Evolutionary conservation across 2,329 filamentous ascomycete species (phyloP).

Genomic region (Meredithiella fracta): DNA sequence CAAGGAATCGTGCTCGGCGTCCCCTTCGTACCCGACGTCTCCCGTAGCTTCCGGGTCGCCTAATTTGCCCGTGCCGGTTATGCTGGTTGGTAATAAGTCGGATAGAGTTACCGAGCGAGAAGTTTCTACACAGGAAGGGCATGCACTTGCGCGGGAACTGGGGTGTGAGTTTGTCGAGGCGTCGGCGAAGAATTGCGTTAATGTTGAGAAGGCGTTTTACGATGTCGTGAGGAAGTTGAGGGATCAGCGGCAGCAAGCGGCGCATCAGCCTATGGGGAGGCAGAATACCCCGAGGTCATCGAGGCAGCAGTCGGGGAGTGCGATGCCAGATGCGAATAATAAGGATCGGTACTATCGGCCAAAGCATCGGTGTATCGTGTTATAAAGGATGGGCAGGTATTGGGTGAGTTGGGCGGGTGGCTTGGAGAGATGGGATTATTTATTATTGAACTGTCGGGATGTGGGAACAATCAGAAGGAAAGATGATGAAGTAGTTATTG

Average conservation of each 20-base stretch:
- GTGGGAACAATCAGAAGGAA: too few species aligned
- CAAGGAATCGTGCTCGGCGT: slow-evolving; percentile 72
- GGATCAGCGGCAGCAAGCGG: slow-evolving; percentile 52
- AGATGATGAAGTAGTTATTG: too few species aligned
- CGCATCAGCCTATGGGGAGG: slow-evolving; percentile 21
- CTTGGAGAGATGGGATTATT: too few species aligned
- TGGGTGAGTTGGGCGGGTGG: background rate
- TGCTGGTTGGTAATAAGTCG: slow-evolving; percentile 98
- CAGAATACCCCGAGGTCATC: slow-evolving; percentile 19
- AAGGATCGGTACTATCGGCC: slow-evolving; percentile 19
- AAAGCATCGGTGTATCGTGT: slow-evolving; percentile 24
- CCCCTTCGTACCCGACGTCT: slow-evolving; percentile 61
- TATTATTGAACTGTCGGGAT: too few species aligned
- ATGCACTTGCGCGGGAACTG: slow-evolving; percentile 75
- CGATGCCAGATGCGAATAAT: slow-evolving; percentile 16
- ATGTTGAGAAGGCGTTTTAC: slow-evolving; percentile 96
- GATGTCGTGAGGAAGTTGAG: slow-evolving; percentile 87
- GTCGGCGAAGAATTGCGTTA: slow-evolving; percentile 94
- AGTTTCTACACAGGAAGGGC: slow-evolving; percentile 90
- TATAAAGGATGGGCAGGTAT: slow-evolving; percentile 21
- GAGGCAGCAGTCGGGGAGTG: slow-evolving; percentile 15
- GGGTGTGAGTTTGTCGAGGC: slow-evolving; percentile 95
- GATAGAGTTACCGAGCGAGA: slow-evolving; percentile 91
- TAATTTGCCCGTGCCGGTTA: slow-evolving; percentile 68
- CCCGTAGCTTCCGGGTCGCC: slow-evolving; percentile 44